Conservation (phyloP, 2,329 filamentous ascomycete genomes). For the Paecilomyces formosus region DNA sequence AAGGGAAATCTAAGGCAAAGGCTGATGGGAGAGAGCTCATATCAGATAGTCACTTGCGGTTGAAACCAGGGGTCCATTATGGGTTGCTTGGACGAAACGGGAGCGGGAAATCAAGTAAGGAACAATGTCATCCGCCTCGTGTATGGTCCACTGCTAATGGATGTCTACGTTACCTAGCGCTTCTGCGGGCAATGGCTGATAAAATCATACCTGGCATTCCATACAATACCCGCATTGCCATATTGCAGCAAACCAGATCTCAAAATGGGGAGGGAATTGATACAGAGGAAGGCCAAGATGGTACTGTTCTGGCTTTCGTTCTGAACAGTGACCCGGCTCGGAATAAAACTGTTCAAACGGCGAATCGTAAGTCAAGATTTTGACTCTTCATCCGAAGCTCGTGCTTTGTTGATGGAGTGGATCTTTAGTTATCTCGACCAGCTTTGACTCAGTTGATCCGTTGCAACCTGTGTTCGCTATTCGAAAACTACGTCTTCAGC, state of each 20-base stretch:
- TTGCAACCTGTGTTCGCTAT: slow-evolving; percentile 54
- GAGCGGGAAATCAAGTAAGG: slow-evolving; percentile 70
- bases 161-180: slow-evolving; percentile 37
- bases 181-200: slow-evolving; percentile 67
- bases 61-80: slow-evolving; percentile 69
- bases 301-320: slow-evolving; percentile 51
- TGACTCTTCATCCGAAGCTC: too few relatives aligned
- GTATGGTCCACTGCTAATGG: slow-evolving; percentile 1
- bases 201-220: slow-evolving; percentile 72
- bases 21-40: slow-evolving; percentile 55
- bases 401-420: too few relatives aligned
- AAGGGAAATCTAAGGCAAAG: slow-evolving; percentile 46
- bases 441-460: slow-evolving; percentile 51
- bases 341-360: slow-evolving; percentile 54
- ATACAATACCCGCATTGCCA: slow-evolving; percentile 55
- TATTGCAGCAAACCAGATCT: slow-evolving; percentile 57
- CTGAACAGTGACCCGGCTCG: slow-evolving; percentile 44
- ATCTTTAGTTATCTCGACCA: slow-evolving; percentile 47
- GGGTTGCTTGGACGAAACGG: slow-evolving; percentile 75
- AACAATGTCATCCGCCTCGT: neutral
- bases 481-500: slow-evolving; percentile 55
- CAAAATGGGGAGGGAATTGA: too few relatives aligned
- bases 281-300: slow-evolving; percentile 36
- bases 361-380: slow-evolving; percentile 41
- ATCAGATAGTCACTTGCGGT: slow-evolving; percentile 58